A percentile compares a stretch with the other conserved stretches of the same genome.
These are phyloP conservation scores for Pyrenophora teres DNA, from an alignment of 2,329 filamentous ascomycete genomes.

Conservation along the genomic window DNA sequence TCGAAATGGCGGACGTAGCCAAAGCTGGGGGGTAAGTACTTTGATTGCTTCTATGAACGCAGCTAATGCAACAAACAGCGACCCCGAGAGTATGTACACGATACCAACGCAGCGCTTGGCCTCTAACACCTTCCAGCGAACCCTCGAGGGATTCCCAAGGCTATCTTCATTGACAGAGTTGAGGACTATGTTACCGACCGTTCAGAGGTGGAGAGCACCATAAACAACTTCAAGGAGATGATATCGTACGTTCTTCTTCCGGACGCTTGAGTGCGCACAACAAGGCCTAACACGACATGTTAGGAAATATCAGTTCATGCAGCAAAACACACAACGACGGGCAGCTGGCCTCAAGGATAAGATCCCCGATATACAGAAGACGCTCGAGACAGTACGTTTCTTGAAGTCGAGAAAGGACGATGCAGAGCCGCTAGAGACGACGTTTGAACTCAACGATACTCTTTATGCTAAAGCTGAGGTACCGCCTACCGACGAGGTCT, in stretches of 20 bases:
- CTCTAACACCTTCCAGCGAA: conserved; percentile 37
- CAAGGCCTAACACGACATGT: conserved; percentile 14
- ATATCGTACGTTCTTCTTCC: conserved; percentile 68
- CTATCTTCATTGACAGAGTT: conserved; percentile 46
- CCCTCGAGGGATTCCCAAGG: conserved; percentile 12
- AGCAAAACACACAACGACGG: conserved; percentile 85
- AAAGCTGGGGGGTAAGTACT: conserved; percentile 31
- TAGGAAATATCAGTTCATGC: conserved; percentile 99
- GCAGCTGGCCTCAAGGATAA: conserved; percentile 85
- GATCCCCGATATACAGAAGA: conserved; percentile 96
- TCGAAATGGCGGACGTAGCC: conserved; percentile 35
- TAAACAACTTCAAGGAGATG: conserved; percentile 90
- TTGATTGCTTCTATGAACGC: neutral
- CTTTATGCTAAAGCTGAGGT: conserved; percentile 87
- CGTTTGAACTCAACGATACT: conserved; percentile 96
- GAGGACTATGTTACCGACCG: conserved; percentile 84
- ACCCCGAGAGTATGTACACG: conserved; percentile 9
- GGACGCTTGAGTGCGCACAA: neutral
- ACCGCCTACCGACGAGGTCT: conserved; percentile 84
- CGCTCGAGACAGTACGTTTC: conserved; percentile 87
- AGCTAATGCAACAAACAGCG: conserved; percentile 6
- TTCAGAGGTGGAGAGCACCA: conserved; percentile 77
- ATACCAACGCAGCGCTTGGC: neutral
- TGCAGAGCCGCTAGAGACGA: conserved; percentile 79
- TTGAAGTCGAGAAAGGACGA: conserved; percentile 74